Evolutionary conservation across 768 basidiomycete species (phyloP), one percentile per base, ranked within the genome.

Genomic region (Phylloporus sp.): DNA sequence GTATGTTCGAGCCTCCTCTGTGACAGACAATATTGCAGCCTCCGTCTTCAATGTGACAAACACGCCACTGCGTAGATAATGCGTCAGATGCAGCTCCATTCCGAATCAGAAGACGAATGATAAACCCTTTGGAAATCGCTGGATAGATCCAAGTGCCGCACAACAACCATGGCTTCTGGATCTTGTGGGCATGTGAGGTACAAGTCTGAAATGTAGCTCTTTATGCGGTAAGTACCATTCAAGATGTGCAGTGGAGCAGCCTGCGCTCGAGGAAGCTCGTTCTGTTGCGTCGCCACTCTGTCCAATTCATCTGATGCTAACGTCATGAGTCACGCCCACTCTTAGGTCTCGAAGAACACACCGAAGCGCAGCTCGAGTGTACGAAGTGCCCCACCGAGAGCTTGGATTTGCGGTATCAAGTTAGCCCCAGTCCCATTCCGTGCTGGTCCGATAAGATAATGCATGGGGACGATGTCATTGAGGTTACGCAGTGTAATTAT

Each of bases 401-500:
- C 40, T 4, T 42, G 15, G 13, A 27, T 16, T 42, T 42, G 40
- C 24, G 27, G 24, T 9, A 15, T 16, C 24, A 27, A 15, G 16
- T 42, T 26, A 6, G 15, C 40, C 7, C 6, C 15, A 27, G 26
- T 27, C 13, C 15, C 13, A 27, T 23, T 26, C n/a, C 13, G 40
- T 11, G 40, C 4, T 15, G 15, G 40, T 15, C 13, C 24, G 6
- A 16, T 35, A 15, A 35, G 34, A 13, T 40, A 40, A 32, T 29
- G 38, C 31, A 28, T 50, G 5, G 46, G 46, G 28, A 47, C 13
- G n/a, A 38, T 39, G 6, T 28, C 22, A 0, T 27, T 3, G 18
- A 58, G 31, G 27, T 45, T 40, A 22, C 20, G 36, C 18, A 56
- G 2, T 0, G 36, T 40, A 1, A 58, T 45, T 31, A 36, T 52